Evolutionary conservation across 2,329 filamentous ascomycete species (phyloP).

Genomic region (Stachybotrys elegans): DNA sequence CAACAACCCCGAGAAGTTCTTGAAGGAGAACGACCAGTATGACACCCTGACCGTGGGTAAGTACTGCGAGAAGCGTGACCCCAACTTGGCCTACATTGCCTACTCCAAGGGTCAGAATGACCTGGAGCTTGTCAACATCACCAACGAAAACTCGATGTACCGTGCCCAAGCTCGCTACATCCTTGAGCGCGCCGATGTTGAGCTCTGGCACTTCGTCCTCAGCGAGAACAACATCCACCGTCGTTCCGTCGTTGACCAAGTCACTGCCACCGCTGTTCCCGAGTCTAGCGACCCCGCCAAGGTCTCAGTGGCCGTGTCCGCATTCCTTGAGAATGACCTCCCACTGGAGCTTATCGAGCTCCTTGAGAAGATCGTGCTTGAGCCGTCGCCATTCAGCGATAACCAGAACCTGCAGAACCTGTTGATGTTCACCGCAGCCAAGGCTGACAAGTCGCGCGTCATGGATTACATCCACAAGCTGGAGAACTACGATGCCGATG

Average conservation of each 20-base stretch:
- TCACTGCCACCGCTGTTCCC: conserved; percentile 90
- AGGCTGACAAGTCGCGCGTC: conserved; percentile 89
- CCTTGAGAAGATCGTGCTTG: conserved; percentile 98
- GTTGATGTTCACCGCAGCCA: conserved; percentile 91
- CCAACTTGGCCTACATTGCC: conserved; percentile 89
- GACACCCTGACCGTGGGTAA: conserved; percentile 90
- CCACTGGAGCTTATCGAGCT: conserved; percentile 94
- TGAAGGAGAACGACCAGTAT: conserved; percentile 96
- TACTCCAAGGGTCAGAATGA: conserved; percentile 98
- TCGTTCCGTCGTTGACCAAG: conserved; percentile 89
- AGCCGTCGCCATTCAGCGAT: conserved; percentile 98
- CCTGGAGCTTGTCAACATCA: conserved; percentile 92
- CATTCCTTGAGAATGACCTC: conserved; percentile 86
- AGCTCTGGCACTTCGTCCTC: conserved; percentile 93
- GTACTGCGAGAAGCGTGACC: conserved; percentile 98
- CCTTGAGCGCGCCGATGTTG: conserved; percentile 79
- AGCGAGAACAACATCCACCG: conserved; percentile 95
- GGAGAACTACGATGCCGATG: conserved; percentile 82
- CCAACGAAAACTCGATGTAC: conserved; percentile 99
- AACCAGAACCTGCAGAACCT: conserved; percentile 95
- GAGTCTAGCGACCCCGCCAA: conserved; percentile 90
- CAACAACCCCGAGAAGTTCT: conserved; percentile 95
- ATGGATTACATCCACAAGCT: conserved; percentile 96
- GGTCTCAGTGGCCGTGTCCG: conserved; percentile 89
- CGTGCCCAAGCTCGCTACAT: conserved; percentile 94